These are phyloP conservation scores for Trapa bicornis DNA, from an alignment of 345 rosid species.

Conservation along the genomic window DNA sequence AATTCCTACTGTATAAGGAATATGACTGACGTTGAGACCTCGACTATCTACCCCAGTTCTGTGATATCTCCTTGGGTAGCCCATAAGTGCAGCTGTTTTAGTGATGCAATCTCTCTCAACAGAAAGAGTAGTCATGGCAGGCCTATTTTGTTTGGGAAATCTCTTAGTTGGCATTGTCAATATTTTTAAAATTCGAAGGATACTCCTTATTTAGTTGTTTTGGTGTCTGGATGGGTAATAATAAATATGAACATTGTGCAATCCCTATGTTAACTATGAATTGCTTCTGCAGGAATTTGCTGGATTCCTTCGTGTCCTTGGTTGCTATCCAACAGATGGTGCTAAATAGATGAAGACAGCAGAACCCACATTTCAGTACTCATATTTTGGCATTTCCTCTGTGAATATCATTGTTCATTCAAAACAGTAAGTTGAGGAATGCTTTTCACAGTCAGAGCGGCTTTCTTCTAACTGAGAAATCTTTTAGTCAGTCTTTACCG, in stretches of 20 bases:
- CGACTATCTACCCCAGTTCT: background rate
- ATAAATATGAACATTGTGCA: background rate
- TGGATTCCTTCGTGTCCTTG: conserved; percentile 64
- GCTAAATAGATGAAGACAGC: background rate
- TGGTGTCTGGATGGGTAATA: background rate
- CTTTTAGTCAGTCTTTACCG: background rate
- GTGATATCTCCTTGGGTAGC: background rate
- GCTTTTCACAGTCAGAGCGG: background rate
- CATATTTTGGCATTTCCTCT: background rate
- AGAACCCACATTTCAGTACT: background rate
- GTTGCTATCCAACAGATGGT: conserved; percentile 51
- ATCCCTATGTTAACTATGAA: background rate
- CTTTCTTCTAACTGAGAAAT: background rate
- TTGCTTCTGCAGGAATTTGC: conserved; percentile 54
- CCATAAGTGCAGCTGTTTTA: background rate
- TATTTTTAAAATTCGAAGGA: background rate
- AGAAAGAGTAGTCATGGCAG: background rate
- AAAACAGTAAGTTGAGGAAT: background rate
- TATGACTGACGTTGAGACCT: background rate
- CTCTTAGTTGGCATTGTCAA: background rate
- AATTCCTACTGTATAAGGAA: background rate
- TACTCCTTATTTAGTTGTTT: background rate
- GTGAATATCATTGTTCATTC: background rate
- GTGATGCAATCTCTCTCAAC: background rate
- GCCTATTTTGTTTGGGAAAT: background rate